Evolutionary conservation across 306 rosid species (phyloP), one percentile per base, ranked within the genome.

Genomic region (Trifolium subterraneum): DNA sequence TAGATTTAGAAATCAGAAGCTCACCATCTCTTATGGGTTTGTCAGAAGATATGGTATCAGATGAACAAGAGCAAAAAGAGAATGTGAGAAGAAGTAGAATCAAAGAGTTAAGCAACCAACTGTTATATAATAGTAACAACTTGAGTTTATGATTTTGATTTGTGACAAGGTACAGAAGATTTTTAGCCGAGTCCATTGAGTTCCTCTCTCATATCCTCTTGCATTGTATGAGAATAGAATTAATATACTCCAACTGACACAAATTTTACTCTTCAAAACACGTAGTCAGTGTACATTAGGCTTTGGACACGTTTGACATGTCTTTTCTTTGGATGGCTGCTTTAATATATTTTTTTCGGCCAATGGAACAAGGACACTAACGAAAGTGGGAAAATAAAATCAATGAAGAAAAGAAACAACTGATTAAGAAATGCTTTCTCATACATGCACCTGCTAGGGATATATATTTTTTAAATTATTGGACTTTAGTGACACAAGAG

Each of bases 11-110:
- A n/a, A n/a, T n/a, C n/a, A n/a, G n/a, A n/a, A n/a, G n/a, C n/a
- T n/a, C n/a, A n/a, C n/a, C n/a, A n/a, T n/a, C n/a, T n/a, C n/a
- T n/a, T n/a, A 71, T 11, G 14, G 59, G 19, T 14, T 73, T 45
- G 18, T 13, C 48, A 14, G 1, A 0, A 16, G 77, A 22, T 11
- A 78, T 52, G 50, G 74, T 69, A 19, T 82, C 83, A 61, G 71
- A 35, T 56, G 35, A 56, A 22, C 65, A 52, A 13, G 50, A 16
- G 59, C 44, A 68, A 16, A 38, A 14, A 4, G 74, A 77, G n/a
- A 55, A 64, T 62, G 12, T 79, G 52, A 64, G 18, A 23, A 20
- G 16, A 8, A 64, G 14, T 10, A 76, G 74, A 72, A 65, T 16
- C 22, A 64, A 56, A 20, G 48, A 44, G 22, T 8, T 27, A 27